Evolutionary conservation across 2,329 filamentous ascomycete genomes (phyloP).

Genomic region (Colletotrichum karsti): DNA sequence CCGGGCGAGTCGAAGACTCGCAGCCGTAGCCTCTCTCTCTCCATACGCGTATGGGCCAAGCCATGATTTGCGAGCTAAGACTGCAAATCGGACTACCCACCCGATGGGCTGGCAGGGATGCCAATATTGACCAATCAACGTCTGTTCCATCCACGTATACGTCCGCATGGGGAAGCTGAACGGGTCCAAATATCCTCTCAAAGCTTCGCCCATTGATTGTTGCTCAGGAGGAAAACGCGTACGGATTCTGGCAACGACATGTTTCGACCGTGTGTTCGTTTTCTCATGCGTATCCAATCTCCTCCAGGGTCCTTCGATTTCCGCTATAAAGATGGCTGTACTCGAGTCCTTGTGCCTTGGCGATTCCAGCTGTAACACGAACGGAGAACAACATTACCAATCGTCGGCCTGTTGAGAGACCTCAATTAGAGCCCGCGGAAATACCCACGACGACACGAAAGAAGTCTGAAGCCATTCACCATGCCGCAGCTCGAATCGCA

Average conservation of each 20-base stretch:
- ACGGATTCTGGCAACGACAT: background rate
- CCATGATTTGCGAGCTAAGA: background rate
- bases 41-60: constrained; percentile 7
- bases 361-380: background rate
- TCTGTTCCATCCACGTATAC: constrained; percentile 2
- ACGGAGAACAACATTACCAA: background rate
- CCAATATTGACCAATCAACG: background rate
- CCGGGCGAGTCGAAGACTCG: background rate
- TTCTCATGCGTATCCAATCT: background rate
- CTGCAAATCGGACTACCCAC: background rate
- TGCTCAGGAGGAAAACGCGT: constrained; percentile 5
- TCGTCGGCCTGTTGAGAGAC: background rate
- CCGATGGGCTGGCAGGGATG: background rate
- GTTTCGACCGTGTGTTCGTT: background rate
- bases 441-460: background rate
- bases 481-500: constrained; percentile 43
- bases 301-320: background rate
- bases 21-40: background rate
- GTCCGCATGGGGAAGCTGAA: constrained; percentile 1
- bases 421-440: background rate
- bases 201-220: background rate
- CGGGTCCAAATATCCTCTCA: background rate
- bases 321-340: constrained; percentile 15
- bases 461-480: background rate
- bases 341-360: constrained; percentile 9